These are phyloP conservation scores for Leccinum sublutescens DNA, from an alignment of 768 basidiomycete genomes.

Conservation along the genomic window DNA sequence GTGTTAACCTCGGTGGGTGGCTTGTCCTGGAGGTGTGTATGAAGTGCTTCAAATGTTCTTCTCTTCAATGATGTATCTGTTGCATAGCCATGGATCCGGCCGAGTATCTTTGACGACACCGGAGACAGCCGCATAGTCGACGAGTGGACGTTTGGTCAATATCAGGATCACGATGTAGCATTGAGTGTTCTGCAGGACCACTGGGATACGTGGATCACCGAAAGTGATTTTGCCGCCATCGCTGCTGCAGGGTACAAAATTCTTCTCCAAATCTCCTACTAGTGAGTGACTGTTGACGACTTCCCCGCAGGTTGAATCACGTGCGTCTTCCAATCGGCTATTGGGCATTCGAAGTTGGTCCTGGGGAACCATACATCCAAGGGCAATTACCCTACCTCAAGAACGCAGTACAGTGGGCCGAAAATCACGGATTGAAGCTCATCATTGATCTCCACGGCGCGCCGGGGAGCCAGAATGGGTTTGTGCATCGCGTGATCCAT, in stretches of 20 bases:
- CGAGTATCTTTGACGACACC: conserved; percentile 64
- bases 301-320: conserved; percentile 62
- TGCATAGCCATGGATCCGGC: conserved; percentile 73
- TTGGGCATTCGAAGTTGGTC: conserved; percentile 82
- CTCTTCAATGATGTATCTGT: conserved; percentile 40
- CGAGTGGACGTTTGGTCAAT: conserved; percentile 76
- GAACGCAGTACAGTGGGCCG: conserved; percentile 71
- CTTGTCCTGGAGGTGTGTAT: conserved; percentile 49
- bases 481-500: conserved; percentile 14
- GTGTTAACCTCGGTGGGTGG: conserved; percentile 80
- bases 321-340: conserved; percentile 86
- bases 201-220: conserved; percentile 85
- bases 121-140: conserved; percentile 59
- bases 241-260: conserved; percentile 64
- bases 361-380: conserved; percentile 75
- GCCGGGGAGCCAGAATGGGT: conserved; percentile 86
- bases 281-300: not conserved
- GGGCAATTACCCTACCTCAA: conserved; percentile 71
- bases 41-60: not conserved
- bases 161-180: conserved; percentile 52
- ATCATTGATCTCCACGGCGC: conserved; percentile 80
- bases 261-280: not conserved
- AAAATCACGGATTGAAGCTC: conserved; percentile 67
- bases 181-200: conserved; percentile 54
- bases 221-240: conserved; percentile 73